Base-by-base conservation (phyloP, 2,329 filamentous ascomycete genomes). In the Ophiobolus disseminans region DNA sequence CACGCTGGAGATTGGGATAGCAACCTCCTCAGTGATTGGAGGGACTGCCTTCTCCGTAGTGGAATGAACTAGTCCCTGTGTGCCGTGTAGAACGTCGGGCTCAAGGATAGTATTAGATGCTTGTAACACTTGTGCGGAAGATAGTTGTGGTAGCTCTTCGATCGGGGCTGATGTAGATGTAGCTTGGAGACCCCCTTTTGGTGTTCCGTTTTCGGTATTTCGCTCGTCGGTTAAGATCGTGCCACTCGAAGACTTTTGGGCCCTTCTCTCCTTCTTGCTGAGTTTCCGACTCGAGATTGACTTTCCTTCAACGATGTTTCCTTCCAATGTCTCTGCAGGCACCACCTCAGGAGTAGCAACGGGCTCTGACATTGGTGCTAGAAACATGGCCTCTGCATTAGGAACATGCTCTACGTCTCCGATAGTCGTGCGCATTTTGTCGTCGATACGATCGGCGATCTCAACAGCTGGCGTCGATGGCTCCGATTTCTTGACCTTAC, bases 231-330 rank as follows among this genome's bases (percentile, higher is more conserved):
- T 28, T 28, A 39, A 25, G 14, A 37, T 19, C 3, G 48, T 26
- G 19, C 41, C 34, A 14, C 40, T 36, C 17, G 57, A 46, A 31
- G 64, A 64, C 40, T 65, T 68, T 45, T 59, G 60, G 7, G 60
- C 54, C 40, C 62, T 69, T 50, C 64, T 68, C 30, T 70, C 66
- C 30, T 70, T 69, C 52, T 72, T 70, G 53, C 65, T 69, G n/a
- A 68, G 53, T 48, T 68, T 69, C 31, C 59, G 66, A 34, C 34
- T 50, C n/a, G 65, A 48, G 7, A 35, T 23, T 8, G 62, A 59
- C 43, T 46, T 57, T 26, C 63, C 58, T n/a, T 35, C 2, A 8
- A 46, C 25, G 6, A 23, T 35, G 13, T 23, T 16, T 3, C 32
- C 19, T 14, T 56, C 39, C 5, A 6, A 5, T 4, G 10, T 10